These are phyloP conservation scores for Xylaria sp. DNA, from an alignment of 2,329 filamentous ascomycete species.

Conservation along the genomic window DNA sequence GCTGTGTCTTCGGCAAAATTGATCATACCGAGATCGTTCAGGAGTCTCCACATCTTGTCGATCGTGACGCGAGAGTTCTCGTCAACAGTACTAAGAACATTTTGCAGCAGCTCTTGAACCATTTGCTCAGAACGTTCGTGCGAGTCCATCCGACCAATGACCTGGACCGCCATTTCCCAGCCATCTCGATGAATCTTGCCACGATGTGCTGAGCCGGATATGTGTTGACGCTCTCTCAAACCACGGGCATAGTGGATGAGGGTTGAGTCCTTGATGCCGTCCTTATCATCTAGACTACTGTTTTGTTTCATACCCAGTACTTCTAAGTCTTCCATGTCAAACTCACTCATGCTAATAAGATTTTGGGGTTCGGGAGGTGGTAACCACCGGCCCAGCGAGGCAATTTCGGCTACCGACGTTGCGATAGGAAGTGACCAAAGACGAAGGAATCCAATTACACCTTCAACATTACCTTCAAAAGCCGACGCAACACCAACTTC, in stretches of 20 bases:
- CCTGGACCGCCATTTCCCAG: slow-evolving; percentile 89
- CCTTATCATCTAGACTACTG: slow-evolving; percentile 66
- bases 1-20: slow-evolving; percentile 83
- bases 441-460: slow-evolving; percentile 77
- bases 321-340: slow-evolving; percentile 87
- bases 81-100: slow-evolving; percentile 70
- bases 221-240: slow-evolving; percentile 66
- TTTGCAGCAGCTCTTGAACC: slow-evolving; percentile 76
- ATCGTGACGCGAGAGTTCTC: slow-evolving; percentile 77
- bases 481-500: slow-evolving; percentile 85
- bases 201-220: slow-evolving; percentile 53
- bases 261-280: slow-evolving; percentile 81
- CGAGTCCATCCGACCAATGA: slow-evolving; percentile 84
- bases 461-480: slow-evolving; percentile 84
- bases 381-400: slow-evolving; percentile 85
- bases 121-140: slow-evolving; percentile 75
- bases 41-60: slow-evolving; percentile 82
- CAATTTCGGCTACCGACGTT: slow-evolving; percentile 83
- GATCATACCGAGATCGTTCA: slow-evolving; percentile 81
- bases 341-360: slow-evolving; percentile 69
- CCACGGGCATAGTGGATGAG: slow-evolving; percentile 79
- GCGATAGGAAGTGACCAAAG: slow-evolving; percentile 85
- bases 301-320: slow-evolving; percentile 75
- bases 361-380: slow-evolving; percentile 66
- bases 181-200: slow-evolving; percentile 68